Base-by-base conservation (phyloP, 179 eudicot genomes). In the Monotropa hypopitys region DNA sequence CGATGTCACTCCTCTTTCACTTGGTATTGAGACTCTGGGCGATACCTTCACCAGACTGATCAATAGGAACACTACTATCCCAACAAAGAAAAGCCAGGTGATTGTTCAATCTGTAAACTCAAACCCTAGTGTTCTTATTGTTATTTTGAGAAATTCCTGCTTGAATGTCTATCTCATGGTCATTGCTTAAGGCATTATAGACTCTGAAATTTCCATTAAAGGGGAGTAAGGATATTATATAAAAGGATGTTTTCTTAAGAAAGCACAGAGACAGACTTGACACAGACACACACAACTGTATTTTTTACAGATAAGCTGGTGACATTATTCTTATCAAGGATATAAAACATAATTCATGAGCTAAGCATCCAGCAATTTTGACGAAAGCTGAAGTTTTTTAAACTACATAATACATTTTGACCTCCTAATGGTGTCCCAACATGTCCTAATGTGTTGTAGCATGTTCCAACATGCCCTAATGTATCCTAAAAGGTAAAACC, bases 51-150 rank as follows among this genome's bases (percentile, higher is more conserved):
- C 88, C 70, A 82, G 83, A 74, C 78, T 87, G 73, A 85, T 87
- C 50, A 80, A 78, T 71, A 85, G 87, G 61, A 87, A 87, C 69
- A 87, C 90, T 13, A 87, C 90, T 30, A 84, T 87, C 59, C 90
- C 90, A 5, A 90, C 97, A 5, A 92, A 92, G 88, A 92, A 90
- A 80, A 87, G 91, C 70, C 96, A 92, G 95, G 96, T 90, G 63
- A 51, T n/a, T 2, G 5, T 54, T 73, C 50, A 1, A 6, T 73
- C 32, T 54, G 43, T 28, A 35, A 20, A 8, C 49, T 73, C 40
- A 38, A 47, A 47, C 57, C n/a, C 12, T 2, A 1, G 21, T 20
- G 23, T 73, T 35, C 11, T n/a, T 33, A 26, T 72, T 30, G 73
- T 26, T 49, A n/a, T 4, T 65, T 8, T 6, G 32, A 20, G 38